phyloP scores from a whole-genome alignment of 139 green algal species.

The Picochlorum costavermella region DNA sequence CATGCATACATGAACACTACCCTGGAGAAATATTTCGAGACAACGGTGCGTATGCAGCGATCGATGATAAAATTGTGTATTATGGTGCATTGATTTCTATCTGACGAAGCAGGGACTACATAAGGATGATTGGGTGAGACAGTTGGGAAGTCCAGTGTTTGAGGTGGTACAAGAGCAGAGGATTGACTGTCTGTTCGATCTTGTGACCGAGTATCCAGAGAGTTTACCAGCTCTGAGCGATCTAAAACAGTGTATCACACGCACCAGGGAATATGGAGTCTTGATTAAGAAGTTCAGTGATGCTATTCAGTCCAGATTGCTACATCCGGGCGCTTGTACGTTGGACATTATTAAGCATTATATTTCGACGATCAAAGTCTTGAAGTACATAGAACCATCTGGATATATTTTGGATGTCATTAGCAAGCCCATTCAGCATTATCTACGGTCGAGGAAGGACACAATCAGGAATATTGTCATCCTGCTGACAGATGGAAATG shows the following conservation, averaged over 20 bases:
- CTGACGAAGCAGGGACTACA: too few relatives aligned
- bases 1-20: too few relatives aligned
- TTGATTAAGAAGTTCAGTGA: slow-evolving; percentile 25
- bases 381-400: slow-evolving; percentile 43
- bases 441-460: slow-evolving; percentile 68
- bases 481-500: slow-evolving; percentile 76
- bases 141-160: slow-evolving; percentile 30
- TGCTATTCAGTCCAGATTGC: slow-evolving; percentile 40
- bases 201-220: slow-evolving; percentile 69
- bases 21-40: too few relatives aligned
- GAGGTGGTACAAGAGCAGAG: slow-evolving; percentile 59
- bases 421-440: slow-evolving; percentile 57
- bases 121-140: background rate
- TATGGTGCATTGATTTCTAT: too few relatives aligned
- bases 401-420: slow-evolving; percentile 69
- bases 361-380: slow-evolving; percentile 65
- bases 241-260: slow-evolving; percentile 58
- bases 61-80: background rate
- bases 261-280: slow-evolving; percentile 48
- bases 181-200: slow-evolving; percentile 80
- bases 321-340: slow-evolving; percentile 82
- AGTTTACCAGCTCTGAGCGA: slow-evolving; percentile 52
- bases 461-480: slow-evolving; percentile 88
- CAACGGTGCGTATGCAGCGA: too few relatives aligned
- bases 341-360: slow-evolving; percentile 86